Evolutionary conservation across 2,329 filamentous ascomycete genomes (phyloP).

Genomic region (Epichloe festucae): DNA sequence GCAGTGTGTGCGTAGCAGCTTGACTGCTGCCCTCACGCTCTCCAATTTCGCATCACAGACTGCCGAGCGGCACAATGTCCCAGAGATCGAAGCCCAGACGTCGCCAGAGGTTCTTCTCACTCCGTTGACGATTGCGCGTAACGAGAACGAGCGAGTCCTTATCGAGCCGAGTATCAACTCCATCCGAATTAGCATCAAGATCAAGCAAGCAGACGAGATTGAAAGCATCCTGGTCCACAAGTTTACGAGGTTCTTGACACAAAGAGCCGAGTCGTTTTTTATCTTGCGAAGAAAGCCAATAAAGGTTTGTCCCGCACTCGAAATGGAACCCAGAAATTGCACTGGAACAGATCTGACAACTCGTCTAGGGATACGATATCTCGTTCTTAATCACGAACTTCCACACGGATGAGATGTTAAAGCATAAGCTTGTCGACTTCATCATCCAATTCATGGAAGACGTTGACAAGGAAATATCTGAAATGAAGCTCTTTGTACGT

Average conservation of each 20-base stretch:
- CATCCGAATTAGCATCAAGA: slow-evolving; percentile 93
- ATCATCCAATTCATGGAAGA: slow-evolving; percentile 99
- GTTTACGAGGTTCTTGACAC: slow-evolving; percentile 91
- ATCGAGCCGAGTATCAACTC: slow-evolving; percentile 97
- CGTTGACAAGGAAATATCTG: slow-evolving; percentile 98
- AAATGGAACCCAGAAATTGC: not conserved
- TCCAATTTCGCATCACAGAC: slow-evolving; percentile 97
- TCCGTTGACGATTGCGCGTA: slow-evolving; percentile 78
- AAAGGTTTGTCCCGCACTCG: slow-evolving; percentile 47
- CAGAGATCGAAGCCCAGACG: slow-evolving; percentile 85
- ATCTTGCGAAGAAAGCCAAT: slow-evolving; percentile 91
- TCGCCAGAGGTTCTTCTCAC: slow-evolving; percentile 91
- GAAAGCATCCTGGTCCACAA: slow-evolving; percentile 97
- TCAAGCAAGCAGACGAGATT: slow-evolving; percentile 99
- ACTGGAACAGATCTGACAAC: not conserved
- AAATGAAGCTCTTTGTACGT: slow-evolving; percentile 99
- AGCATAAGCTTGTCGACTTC: slow-evolving; percentile 98
- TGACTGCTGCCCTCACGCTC: slow-evolving; percentile 76
- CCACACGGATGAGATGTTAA: slow-evolving; percentile 96
- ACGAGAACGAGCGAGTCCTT: slow-evolving; percentile 92
- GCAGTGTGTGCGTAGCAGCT: slow-evolving; percentile 85
- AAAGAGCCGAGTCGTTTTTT: slow-evolving; percentile 93
- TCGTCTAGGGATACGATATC: slow-evolving; percentile 79
- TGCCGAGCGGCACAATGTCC: slow-evolving; percentile 93
- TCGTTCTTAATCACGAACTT: slow-evolving; percentile 98